Evolutionary conservation across 1,139 yeast genomes (phyloP), one percentile per base, ranked within the genome.

Genomic region (Candida sojae): DNA sequence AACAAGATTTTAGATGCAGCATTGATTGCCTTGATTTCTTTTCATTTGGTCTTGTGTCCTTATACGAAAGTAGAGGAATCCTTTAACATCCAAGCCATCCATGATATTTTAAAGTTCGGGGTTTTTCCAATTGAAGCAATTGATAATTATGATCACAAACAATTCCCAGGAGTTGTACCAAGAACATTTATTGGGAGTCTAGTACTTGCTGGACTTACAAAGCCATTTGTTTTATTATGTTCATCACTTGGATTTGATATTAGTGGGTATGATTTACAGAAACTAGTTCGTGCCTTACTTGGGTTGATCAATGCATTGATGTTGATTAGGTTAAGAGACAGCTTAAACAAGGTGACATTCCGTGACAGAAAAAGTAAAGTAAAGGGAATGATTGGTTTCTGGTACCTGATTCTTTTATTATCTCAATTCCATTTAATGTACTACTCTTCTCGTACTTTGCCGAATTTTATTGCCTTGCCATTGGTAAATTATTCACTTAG

Each of bases 41-140:
- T 64, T 48, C 80, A 86, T 61, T 60, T 86, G 53, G 56, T 71
- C 23, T 56, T 80, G 2, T 77, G 96, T 0, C 97, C 97, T 0
- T 90, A 74, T 64, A 86, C 97, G 4, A 92, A 93, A 65, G 97
- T 93, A 0, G 98, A 93, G 62, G 99, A 93, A 63, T 88, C 96
- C 33, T 93, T 93, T 73, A 89, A 86, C 58, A 73, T 89, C 42
- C 98, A 93, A 60, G 98, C 98, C 0, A 74, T 89, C 39, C 93
- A 91, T 61, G 98, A 93, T 60, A 75, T 92, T 43, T 57, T 89
- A 47, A 77, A 79, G 53, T 77, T 82, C 60, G 97, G 97, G 0
- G 54, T 77, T 0, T 59, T 53, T 40, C 71, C 73, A 2, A 65
- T 64, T 29, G 74, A 73, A 47, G 49, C 74, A 1, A 48, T 54